Evolutionary conservation across 2,329 filamentous ascomycete species (phyloP).

Genomic region (Didymella lethalis): DNA sequence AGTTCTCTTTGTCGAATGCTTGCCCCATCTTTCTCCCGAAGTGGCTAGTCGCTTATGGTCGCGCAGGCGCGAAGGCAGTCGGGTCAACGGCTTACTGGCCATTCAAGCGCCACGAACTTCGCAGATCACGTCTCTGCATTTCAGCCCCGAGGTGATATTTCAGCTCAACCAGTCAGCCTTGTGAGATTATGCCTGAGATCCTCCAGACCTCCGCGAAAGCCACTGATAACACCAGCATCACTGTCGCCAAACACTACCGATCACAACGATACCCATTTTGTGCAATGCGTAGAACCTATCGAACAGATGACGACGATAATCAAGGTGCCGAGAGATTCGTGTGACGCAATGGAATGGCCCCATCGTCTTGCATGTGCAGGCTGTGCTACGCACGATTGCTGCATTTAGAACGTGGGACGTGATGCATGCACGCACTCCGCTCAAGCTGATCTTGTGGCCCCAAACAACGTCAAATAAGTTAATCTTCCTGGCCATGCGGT

Average conservation of each 20-base stretch:
- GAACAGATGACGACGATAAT: background rate
- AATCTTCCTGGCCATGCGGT: background rate
- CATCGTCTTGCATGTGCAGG: background rate
- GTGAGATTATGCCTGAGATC: background rate
- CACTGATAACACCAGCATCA: background rate
- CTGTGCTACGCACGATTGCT: background rate
- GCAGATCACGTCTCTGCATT: constrained; percentile 1
- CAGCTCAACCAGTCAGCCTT: constrained; percentile 1
- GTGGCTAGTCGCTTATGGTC: constrained; percentile 1
- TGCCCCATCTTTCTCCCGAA: background rate
- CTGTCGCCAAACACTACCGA: background rate
- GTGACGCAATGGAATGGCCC: background rate
- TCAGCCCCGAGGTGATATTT: background rate
- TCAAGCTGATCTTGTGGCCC: constrained; percentile 1
- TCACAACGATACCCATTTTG: background rate
- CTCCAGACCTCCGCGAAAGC: background rate
- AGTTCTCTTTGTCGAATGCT: background rate
- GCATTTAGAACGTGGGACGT: constrained; percentile 2
- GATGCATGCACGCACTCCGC: constrained; percentile 1
- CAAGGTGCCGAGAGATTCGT: background rate
- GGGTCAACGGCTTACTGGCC: background rate
- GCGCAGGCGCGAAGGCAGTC: background rate
- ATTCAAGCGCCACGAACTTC: background rate
- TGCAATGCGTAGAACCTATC: background rate
- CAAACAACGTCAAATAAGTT: background rate